A percentile compares a stretch with the other conserved stretches of the same genome.
phyloP scores from a whole-genome alignment of 805 yeast genomes.

The Brettanomyces sp. region DNA sequence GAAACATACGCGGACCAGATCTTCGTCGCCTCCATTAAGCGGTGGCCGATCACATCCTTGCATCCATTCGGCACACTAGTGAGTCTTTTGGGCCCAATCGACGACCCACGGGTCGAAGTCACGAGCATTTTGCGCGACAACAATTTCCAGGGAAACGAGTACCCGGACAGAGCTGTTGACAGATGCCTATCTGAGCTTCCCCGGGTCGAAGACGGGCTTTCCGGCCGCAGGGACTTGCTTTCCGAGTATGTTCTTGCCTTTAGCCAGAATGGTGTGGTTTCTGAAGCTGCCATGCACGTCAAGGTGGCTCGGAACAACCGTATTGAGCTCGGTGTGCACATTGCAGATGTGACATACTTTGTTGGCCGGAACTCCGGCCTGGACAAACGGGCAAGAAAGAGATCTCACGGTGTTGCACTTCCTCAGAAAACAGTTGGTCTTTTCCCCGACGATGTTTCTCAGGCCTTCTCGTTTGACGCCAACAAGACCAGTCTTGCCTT shows the following conservation, averaged over 20 bases:
- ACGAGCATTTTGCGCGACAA: slow-evolving; percentile 85
- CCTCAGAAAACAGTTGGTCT: slow-evolving; percentile 67
- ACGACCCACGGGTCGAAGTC: slow-evolving; percentile 68
- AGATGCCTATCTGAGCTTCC: slow-evolving; percentile 29
- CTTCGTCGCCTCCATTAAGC: slow-evolving; percentile 90
- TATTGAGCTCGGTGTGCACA: slow-evolving; percentile 79
- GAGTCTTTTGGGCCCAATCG: slow-evolving; percentile 75
- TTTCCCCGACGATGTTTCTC: slow-evolving; percentile 58
- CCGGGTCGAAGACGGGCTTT: slow-evolving; percentile 24
- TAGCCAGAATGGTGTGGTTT: slow-evolving; percentile 44
- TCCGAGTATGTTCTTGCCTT: slow-evolving; percentile 59
- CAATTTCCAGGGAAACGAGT: slow-evolving; percentile 75
- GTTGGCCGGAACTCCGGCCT: slow-evolving; percentile 64
- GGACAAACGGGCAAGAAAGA: slow-evolving; percentile 83
- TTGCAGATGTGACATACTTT: slow-evolving; percentile 67
- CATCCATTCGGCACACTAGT: slow-evolving; percentile 96
- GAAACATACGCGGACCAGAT: slow-evolving; percentile 71
- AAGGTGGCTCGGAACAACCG: slow-evolving; percentile 48
- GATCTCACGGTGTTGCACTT: slow-evolving; percentile 81
- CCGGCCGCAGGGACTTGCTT: slow-evolving; percentile 41
- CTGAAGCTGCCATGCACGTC: slow-evolving; percentile 81
- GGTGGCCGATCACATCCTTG: slow-evolving; percentile 98
- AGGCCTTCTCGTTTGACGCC: slow-evolving; percentile 50
- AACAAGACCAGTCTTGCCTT: slow-evolving; percentile 56
- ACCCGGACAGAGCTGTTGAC: slow-evolving; percentile 34